Percentiles rank a stretch among this genome's conserved stretches.
phyloP scores from a whole-genome alignment of 768 basidiomycete genomes.

The Leucosporidium creatinivorum region DNA sequence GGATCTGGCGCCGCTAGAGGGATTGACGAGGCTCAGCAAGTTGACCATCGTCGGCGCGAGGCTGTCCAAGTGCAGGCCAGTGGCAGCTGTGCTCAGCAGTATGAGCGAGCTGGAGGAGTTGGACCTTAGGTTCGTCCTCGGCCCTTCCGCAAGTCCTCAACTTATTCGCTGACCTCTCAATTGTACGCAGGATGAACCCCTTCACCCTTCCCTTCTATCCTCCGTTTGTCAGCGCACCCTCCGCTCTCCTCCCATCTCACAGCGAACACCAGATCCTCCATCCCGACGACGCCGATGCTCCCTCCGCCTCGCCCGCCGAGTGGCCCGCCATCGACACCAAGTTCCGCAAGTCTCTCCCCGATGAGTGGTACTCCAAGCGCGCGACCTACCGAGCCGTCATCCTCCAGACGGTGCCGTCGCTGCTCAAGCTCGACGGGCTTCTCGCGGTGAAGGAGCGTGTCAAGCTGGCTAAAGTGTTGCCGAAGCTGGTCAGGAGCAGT shows the following conservation, averaged over 20 bases:
- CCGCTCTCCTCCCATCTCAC: slow-evolving; percentile 9
- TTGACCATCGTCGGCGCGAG: slow-evolving; percentile 75
- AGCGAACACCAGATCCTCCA: slow-evolving; percentile 20
- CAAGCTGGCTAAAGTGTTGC: slow-evolving; percentile 20
- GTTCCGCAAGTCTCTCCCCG: slow-evolving; percentile 83
- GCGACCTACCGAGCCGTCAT: slow-evolving; percentile 82
- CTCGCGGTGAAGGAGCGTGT: slow-evolving; percentile 64
- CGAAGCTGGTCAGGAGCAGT: slow-evolving; percentile 6
- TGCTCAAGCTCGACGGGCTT: slow-evolving; percentile 79
- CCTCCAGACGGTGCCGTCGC: slow-evolving; percentile 61
- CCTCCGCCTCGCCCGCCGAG: neutral
- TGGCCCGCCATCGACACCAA: slow-evolving; percentile 77
- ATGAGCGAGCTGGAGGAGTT: slow-evolving; percentile 78
- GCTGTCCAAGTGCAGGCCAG: slow-evolving; percentile 62
- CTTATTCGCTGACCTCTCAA: neutral
- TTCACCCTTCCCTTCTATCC: slow-evolving; percentile 94
- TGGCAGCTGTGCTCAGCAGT: slow-evolving; percentile 63
- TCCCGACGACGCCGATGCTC: slow-evolving; percentile 12
- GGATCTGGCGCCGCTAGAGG: slow-evolving; percentile 58
- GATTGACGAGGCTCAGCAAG: slow-evolving; percentile 68
- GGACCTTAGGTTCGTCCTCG: slow-evolving; percentile 67
- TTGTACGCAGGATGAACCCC: slow-evolving; percentile 70
- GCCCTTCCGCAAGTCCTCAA: neutral
- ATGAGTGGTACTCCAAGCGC: slow-evolving; percentile 76
- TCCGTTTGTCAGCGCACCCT: slow-evolving; percentile 49